Conservation (phyloP, 1,284 basidiomycete species). For the Cryptococcus floricola region DNA sequence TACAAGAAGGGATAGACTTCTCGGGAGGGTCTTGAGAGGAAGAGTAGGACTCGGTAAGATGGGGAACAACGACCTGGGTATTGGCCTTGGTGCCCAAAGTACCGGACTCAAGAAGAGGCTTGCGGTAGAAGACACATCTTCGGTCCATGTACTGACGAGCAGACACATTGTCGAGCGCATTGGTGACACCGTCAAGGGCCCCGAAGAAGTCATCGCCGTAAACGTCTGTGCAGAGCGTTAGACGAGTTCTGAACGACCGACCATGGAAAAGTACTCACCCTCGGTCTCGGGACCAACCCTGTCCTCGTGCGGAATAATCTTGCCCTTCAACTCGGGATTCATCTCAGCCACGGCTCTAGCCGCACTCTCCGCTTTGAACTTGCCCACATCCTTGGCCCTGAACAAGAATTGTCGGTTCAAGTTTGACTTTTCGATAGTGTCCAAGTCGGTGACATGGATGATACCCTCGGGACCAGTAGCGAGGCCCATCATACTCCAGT, state of each 20-base stretch:
- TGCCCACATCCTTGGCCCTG: slow-evolving; percentile 91
- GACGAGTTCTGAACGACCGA: background rate
- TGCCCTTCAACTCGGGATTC: slow-evolving; percentile 88
- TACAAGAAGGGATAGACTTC: slow-evolving; percentile 96
- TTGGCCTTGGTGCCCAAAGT: slow-evolving; percentile 99
- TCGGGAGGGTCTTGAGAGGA: slow-evolving; percentile 99
- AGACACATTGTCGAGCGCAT: slow-evolving; percentile 96
- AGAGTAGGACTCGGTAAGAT: slow-evolving; percentile 95
- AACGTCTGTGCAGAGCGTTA: slow-evolving; percentile 57
- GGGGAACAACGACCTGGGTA: slow-evolving; percentile 91
- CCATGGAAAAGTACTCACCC: slow-evolving; percentile 57
- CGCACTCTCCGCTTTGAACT: slow-evolving; percentile 97
- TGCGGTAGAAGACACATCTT: slow-evolving; percentile 95
- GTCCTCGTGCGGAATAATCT: slow-evolving; percentile 87
- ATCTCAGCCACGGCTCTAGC: slow-evolving; percentile 89
- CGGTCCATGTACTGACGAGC: slow-evolving; percentile 99
- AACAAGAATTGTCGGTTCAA: slow-evolving; percentile 98
- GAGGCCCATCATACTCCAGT: slow-evolving; percentile 99
- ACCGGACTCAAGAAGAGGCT: slow-evolving; percentile 94
- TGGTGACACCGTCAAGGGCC: slow-evolving; percentile 91
- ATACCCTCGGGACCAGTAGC: slow-evolving; percentile 74
- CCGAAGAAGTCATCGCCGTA: slow-evolving; percentile 90
- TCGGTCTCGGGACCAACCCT: slow-evolving; percentile 92
- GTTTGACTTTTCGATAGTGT: slow-evolving; percentile 99
- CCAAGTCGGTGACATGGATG: slow-evolving; percentile 94